Conservation (phyloP, 345 rosid species). For the Brassica nigra region DNA sequence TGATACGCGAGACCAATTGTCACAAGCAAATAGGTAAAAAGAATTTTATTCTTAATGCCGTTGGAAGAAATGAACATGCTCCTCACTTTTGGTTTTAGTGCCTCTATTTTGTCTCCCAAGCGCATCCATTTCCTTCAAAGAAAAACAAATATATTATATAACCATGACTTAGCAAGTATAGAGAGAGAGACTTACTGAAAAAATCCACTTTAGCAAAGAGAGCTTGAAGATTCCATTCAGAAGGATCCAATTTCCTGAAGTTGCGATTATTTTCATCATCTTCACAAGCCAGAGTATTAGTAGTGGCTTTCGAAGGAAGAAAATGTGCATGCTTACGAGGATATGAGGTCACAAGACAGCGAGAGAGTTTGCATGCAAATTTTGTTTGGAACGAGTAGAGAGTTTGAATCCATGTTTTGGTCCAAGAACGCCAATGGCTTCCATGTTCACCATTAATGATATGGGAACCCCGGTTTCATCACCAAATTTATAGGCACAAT, state of each 20-base stretch:
- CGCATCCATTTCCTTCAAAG: too few relatives aligned
- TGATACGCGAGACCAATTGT: constrained; percentile 21
- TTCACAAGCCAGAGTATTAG: not conserved
- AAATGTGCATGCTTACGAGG: not conserved
- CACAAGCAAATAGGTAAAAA: too few relatives aligned
- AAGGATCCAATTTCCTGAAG: not conserved
- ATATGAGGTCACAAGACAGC: not conserved
- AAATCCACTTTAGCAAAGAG: too few relatives aligned
- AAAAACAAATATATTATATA: too few relatives aligned
- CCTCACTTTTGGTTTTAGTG: not conserved
- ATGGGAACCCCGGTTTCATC: not conserved
- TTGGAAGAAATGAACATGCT: not conserved
- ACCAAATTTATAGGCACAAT: not conserved
- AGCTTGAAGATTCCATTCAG: constrained; percentile 8
- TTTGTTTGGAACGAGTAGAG: not conserved
- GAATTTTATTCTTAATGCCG: too few relatives aligned
- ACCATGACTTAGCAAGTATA: too few relatives aligned
- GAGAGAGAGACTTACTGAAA: too few relatives aligned
- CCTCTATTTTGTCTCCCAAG: not conserved
- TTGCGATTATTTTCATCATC: not conserved
- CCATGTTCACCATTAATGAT: not conserved
- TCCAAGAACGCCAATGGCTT: not conserved
- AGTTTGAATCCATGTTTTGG: not conserved
- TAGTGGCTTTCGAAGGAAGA: not conserved
- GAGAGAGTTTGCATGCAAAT: not conserved